Base-by-base conservation (phyloP, 208 protist species). In the Trypanosoma mega region DNA sequence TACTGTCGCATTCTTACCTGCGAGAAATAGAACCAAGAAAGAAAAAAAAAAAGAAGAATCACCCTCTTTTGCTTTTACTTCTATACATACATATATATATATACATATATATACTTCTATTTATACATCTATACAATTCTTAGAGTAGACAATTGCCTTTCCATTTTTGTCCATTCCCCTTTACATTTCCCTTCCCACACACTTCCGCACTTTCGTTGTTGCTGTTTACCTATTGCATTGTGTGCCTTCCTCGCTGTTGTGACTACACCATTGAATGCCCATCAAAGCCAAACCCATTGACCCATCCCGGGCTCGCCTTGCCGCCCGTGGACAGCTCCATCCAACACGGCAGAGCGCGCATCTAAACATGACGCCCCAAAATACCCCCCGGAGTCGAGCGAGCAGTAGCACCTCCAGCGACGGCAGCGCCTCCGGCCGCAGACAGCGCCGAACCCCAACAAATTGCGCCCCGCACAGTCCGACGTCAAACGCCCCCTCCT, bases 221-320 rank as follows among this genome's bases (percentile, higher is more conserved):
- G n/a, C n/a, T n/a, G n/a, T n/a, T n/a, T n/a, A n/a, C n/a, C n/a
- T n/a, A n/a, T n/a, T n/a, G n/a, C n/a, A n/a, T n/a, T n/a, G n/a
- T n/a, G n/a, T n/a, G n/a, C n/a, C n/a, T n/a, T n/a, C n/a, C n/a
- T n/a, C n/a, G n/a, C n/a, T n/a, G n/a, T n/a, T n/a, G n/a, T n/a
- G n/a, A n/a, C n/a, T n/a, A n/a, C n/a, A n/a, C 39, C 16, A 8
- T 16, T 12, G 41, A 1, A 93, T 93, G 87, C 64, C 76, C 23
- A 90, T 93, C 55, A 94, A 94, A 49, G 76, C 88, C 21, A 92
- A 85, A 49, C 68, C 43, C 2, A 77, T 94, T 24, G 75, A 87
- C 45, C 77, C 82, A 3, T 51, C 69, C 7, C 68, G 74, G 20
- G 82, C 84, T 1, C 73, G 78, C 1, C 63, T 64, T 7, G 80